Conservation (phyloP, 306 rosid genomes). For the Hippophae tibetana region DNA sequence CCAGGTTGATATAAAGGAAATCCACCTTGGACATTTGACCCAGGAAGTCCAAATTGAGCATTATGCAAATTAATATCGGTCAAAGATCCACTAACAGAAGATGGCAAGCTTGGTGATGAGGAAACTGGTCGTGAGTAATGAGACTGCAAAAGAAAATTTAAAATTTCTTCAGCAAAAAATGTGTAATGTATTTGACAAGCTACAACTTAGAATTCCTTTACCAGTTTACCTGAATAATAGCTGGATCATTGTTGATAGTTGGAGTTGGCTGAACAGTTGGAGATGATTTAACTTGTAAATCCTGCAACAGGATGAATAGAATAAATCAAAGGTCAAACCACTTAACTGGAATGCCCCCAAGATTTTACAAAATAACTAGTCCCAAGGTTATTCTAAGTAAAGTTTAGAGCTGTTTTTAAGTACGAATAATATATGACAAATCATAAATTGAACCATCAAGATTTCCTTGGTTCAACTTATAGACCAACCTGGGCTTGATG, state of each 20-base stretch:
- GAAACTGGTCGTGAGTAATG: conserved; percentile 59
- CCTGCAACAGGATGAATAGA: conserved; percentile 5
- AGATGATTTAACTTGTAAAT: conserved; percentile 20
- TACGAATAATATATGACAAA: no score
- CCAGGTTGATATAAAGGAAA: conserved; percentile 86
- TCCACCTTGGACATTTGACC: conserved; percentile 61
- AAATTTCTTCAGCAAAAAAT: background rate
- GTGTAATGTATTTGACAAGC: background rate
- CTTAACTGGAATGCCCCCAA: background rate
- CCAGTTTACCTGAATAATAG: conserved; percentile 17
- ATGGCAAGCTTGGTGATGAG: conserved; percentile 49
- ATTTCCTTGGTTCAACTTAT: no score
- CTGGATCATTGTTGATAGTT: conserved; percentile 17
- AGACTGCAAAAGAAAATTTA: conserved; percentile 49
- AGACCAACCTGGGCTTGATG: no score
- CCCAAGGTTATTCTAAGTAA: background rate
- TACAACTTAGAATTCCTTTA: background rate
- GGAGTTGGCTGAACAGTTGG: conserved; percentile 13
- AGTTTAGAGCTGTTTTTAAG: no score
- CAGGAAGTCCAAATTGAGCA: conserved; percentile 58
- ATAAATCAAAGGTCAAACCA: background rate
- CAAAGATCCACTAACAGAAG: conserved; percentile 55
- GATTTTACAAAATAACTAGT: background rate
- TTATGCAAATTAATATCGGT: conserved; percentile 57
- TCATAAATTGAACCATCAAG: no score